Evolutionary conservation across 495 filamentous ascomycete species (phyloP), one percentile per base, ranked within the genome.

Genomic region (Jackrogersella multiformis): DNA sequence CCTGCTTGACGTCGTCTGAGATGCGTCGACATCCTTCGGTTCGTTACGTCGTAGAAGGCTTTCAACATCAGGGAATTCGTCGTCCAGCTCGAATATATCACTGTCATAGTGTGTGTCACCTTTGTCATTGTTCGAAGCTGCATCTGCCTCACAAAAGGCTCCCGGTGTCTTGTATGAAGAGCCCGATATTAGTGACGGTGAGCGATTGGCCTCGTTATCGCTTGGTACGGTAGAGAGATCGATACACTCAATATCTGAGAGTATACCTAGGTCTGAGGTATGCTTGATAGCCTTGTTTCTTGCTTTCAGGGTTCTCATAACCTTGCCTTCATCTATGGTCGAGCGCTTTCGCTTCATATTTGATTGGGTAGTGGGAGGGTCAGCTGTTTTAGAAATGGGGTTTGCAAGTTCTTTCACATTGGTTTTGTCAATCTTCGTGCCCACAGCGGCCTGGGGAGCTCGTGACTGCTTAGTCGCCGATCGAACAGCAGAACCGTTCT

Each of bases 191-290:
- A 6, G 15, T 9, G 28, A 34, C 0, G 36, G 8, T 6, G 18
- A 41, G n/a, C 9, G 16, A 34, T 21, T 42, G 15, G 16, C 32
- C 16, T 61, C 64, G 4, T 74, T 56, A 30, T 75, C 68, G 6
- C 28, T 35, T 10, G 26, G 20, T 0, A 18, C 5, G 8, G 51
- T 62, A 0, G 72, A 74, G 18, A 81, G 72, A 28, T 81, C 78
- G 42, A 81, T 74, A 45, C 64, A 79, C 13, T 80, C 78, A 28
- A 77, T 49, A 39, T 76, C 72, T 15, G 68, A 66, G n/a, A 61
- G 38, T 13, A 28, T 48, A 35, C 42, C 63, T 35, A 38, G 71
- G 30, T 32, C 34, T 3, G 59, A 44, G 15, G n/a, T 16, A n/a
- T 56, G 13, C 4, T 52, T 23, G n/a, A 24, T 21, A 12, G 32